Evolutionary conservation across 305 asterid genomes (phyloP), one percentile per base, ranked within the genome.

Genomic region (Fraxinus xanthoxyloides): DNA sequence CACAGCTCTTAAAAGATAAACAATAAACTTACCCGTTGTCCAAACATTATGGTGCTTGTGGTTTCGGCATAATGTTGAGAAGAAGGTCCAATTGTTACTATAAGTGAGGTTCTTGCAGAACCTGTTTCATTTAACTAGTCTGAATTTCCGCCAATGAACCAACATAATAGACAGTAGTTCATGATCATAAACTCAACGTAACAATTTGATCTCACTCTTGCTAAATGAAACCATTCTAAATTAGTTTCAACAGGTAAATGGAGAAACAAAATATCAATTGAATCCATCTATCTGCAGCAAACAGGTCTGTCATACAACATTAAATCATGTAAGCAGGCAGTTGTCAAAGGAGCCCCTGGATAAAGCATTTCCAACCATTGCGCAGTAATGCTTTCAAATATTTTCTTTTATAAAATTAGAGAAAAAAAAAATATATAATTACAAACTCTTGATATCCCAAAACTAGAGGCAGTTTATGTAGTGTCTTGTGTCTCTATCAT

Each of bases 21-120:
- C 67, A 74, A 69, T 43, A 7, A 79, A 88, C 98, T 83, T 83
- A 95, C 99, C 93, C 99, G 90, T 82, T 95, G 99, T 80, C 99
- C 99, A 86, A 95, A 95, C 95, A 93, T 89, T 80, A 95, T 81
- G 63, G 99, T 95, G 93, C 98, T 92, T 83, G 97, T 86, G 82
- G 98, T 93, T 92, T 95, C 99, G 76, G 95, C 91, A 88, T 93
- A 94, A 88, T 95, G 94, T 76, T 89, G 91, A 80, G 93, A 89
- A 87, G 98, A 95, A 70, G 99, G 97, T 31, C 99, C 98, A 30
- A 95, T 83, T 12, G 94, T 92, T 86, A 92, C 82, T 80, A 95
- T 88, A 84, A 95, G 95, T 59, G 99, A 95, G 83, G 99, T 95
- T 90, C 97, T 91, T 78, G 99, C 98, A 81, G 99, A 95, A 82